Conservation (phyloP, 306 rosid genomes). For the Mimosa pudica region DNA sequence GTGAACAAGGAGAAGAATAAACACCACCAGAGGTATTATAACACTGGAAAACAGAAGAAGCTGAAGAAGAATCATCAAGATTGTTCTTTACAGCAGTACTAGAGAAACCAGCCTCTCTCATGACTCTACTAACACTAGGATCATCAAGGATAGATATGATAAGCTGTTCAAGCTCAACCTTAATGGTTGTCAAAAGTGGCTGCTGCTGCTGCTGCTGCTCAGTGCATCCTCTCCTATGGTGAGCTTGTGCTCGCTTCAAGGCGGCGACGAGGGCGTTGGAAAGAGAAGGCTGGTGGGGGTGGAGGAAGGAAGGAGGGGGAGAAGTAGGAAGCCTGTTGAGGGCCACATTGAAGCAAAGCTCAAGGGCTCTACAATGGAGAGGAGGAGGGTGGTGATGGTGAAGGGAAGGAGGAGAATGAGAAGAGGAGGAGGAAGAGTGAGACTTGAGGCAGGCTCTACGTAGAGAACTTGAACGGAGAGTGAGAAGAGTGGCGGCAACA, state of each 20-base stretch:
- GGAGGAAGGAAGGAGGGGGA: constrained; percentile 59
- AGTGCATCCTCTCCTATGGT: constrained; percentile 92
- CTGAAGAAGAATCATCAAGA: constrained; percentile 61
- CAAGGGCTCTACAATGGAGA: constrained; percentile 92
- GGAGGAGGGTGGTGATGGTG: constrained; percentile 30
- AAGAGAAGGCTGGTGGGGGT: constrained; percentile 73
- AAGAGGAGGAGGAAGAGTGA: constrained; percentile 19
- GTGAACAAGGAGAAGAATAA: constrained; percentile 85
- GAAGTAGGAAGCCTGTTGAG: constrained; percentile 86
- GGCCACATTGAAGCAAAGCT: constrained; percentile 97
- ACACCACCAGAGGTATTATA: constrained; percentile 63
- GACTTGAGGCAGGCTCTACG: constrained; percentile 14
- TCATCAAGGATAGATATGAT: constrained; percentile 88
- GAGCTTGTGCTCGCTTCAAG: constrained; percentile 90
- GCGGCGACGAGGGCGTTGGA: constrained; percentile 97
- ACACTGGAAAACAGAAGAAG: constrained; percentile 59
- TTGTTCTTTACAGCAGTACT: constrained; percentile 77
- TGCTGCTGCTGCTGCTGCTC: constrained; percentile 72
- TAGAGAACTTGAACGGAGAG: background rate
- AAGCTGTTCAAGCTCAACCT: constrained; percentile 87
- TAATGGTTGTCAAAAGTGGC: constrained; percentile 65
- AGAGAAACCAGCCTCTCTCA: constrained; percentile 96
- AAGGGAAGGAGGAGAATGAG: background rate
- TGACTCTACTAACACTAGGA: constrained; percentile 93
- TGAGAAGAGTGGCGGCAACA: constrained; percentile 21